These are phyloP conservation scores for Fistulinella staudtii DNA, from an alignment of 1,284 basidiomycete species.

Conservation along the genomic window DNA sequence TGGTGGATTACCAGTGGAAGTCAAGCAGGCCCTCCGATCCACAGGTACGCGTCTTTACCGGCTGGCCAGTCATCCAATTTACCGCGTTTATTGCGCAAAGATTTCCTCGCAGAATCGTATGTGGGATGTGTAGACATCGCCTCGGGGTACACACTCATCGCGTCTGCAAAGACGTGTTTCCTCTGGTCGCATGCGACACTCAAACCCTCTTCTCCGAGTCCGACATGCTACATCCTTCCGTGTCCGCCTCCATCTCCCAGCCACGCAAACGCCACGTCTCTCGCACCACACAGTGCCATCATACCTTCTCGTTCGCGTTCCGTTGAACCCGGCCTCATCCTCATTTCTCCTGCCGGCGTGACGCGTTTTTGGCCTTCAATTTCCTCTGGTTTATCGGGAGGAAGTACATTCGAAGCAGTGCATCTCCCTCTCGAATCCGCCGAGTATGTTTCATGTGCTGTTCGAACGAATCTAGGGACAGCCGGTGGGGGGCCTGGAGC, in stretches of 20 bases:
- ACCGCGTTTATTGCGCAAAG: conserved; percentile 35
- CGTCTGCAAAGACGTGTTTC: conserved; percentile 69
- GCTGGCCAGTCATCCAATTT: background rate
- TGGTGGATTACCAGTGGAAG: conserved; percentile 66
- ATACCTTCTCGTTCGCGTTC: conserved; percentile 60
- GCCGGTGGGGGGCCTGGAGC: conserved; percentile 4
- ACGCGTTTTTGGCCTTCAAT: conserved; percentile 79
- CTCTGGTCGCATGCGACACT: conserved; percentile 75
- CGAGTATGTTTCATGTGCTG: conserved; percentile 55
- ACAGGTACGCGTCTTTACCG: conserved; percentile 43
- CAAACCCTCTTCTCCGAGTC: conserved; percentile 34
- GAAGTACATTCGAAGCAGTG: conserved; percentile 56
- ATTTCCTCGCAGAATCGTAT: conserved; percentile 64
- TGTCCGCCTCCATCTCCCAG: conserved; percentile 46
- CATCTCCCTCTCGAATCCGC: conserved; percentile 44
- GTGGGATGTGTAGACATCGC: conserved; percentile 65
- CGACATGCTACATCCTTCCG: conserved; percentile 80
- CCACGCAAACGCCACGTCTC: conserved; percentile 41
- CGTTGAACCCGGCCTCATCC: conserved; percentile 69
- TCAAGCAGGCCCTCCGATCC: conserved; percentile 64
- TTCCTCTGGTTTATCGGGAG: conserved; percentile 76
- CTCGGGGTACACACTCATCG: conserved; percentile 71
- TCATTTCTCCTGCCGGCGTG: conserved; percentile 60
- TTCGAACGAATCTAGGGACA: conserved; percentile 58
- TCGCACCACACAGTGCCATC: conserved; percentile 58